A percentile compares a stretch with the other conserved stretches of the same genome.
phyloP scores from a whole-genome alignment of 768 basidiomycete genomes.

The Rhizopogon vinicolor region DNA sequence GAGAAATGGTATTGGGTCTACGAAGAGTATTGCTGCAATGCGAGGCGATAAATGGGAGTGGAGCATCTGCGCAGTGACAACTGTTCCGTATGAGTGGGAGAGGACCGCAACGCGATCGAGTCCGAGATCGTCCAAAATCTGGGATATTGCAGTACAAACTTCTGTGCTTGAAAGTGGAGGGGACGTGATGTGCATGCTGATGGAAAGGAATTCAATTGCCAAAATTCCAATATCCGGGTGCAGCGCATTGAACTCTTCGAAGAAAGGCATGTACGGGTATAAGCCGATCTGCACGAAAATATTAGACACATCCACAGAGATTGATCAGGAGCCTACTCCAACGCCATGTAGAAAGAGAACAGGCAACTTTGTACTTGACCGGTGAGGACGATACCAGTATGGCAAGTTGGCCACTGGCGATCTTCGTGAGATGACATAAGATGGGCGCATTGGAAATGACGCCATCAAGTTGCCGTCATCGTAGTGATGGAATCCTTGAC shows the following conservation, averaged over 20 bases:
- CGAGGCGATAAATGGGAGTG: conserved; percentile 29
- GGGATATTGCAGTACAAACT: conserved; percentile 38
- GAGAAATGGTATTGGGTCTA: conserved; percentile 65
- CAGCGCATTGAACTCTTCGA: conserved; percentile 37
- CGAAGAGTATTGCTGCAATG: conserved; percentile 43
- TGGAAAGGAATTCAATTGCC: conserved; percentile 54
- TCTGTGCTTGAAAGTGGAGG: conserved; percentile 39
- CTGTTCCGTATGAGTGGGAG: conserved; percentile 63
- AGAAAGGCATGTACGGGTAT: conserved; percentile 49
- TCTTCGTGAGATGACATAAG: conserved; percentile 38
- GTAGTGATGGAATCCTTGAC: conserved; percentile 52
- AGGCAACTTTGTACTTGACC: conserved; percentile 40
- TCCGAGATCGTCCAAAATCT: conserved; percentile 40
- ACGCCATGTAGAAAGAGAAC: conserved; percentile 67
- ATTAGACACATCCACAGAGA: conserved; percentile 1
- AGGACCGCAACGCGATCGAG: conserved; percentile 39
- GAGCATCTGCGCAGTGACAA: conserved; percentile 49
- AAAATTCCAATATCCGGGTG: conserved; percentile 55
- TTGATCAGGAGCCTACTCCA: conserved; percentile 37
- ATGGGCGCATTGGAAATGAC: conserved; percentile 51
- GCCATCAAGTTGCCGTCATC: conserved; percentile 28
- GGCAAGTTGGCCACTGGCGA: conserved; percentile 31
- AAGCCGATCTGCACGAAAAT: conserved; percentile 48
- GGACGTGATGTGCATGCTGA: conserved; percentile 56
- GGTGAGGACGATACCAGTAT: conserved; percentile 50